phyloP scores from a whole-genome alignment of 441 rosid genomes.

The Pelargonium cotyledonis region DNA sequence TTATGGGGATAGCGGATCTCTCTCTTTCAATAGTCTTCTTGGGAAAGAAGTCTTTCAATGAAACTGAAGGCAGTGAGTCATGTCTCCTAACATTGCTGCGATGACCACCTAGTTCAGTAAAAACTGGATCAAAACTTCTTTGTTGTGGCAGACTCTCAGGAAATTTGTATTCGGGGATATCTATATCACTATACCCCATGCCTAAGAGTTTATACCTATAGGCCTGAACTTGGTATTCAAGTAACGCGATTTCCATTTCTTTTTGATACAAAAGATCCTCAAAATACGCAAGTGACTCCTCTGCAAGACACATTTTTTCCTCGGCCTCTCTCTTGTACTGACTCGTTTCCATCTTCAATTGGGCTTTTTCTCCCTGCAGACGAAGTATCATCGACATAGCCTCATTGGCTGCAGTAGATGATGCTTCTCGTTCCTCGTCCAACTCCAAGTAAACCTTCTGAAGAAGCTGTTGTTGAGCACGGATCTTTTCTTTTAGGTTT shows the following conservation, averaged over 20 bases:
- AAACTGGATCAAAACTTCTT: conserved; percentile 26
- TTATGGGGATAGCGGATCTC: neutral
- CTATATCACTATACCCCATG: conserved; percentile 59
- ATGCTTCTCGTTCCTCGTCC: conserved; percentile 81
- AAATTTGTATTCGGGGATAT: conserved; percentile 26
- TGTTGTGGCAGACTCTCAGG: conserved; percentile 41
- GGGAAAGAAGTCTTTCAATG: neutral
- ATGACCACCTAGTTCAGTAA: conserved; percentile 19
- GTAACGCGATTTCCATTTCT: conserved; percentile 82
- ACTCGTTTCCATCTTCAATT: conserved; percentile 69
- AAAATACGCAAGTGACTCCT: conserved; percentile 55
- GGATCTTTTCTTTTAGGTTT: conserved; percentile 49
- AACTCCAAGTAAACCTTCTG: conserved; percentile 57
- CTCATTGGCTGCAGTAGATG: conserved; percentile 68
- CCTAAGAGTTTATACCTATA: conserved; percentile 60
- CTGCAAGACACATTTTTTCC: conserved; percentile 74
- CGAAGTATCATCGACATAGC: conserved; percentile 84
- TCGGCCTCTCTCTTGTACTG: conserved; percentile 88
- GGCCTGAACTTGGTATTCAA: conserved; percentile 75
- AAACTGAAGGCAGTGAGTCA: conserved; percentile 23
- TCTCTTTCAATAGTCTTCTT: neutral
- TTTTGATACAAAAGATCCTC: conserved; percentile 72
- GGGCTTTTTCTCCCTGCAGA: conserved; percentile 77
- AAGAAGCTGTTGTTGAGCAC: conserved; percentile 72
- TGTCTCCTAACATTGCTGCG: conserved; percentile 24